These are phyloP conservation scores for Hypomontagnella submonticulosa DNA, from an alignment of 495 filamentous ascomycete species.

Conservation along the genomic window DNA sequence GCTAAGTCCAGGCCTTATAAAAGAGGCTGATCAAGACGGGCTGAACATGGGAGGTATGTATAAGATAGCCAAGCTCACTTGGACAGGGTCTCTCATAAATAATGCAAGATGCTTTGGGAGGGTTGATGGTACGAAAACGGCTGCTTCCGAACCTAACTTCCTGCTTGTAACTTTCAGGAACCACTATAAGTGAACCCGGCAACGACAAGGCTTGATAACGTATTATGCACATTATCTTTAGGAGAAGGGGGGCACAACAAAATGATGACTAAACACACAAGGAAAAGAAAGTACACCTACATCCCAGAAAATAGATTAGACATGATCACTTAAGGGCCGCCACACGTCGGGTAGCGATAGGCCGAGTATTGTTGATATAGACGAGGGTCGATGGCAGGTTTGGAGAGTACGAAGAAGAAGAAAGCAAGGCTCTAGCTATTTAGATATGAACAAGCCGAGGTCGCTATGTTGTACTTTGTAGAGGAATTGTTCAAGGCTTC, in stretches of 20 bases:
- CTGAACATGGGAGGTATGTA: constrained; percentile 11
- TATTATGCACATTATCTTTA: constrained; percentile 1
- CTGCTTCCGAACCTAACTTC: constrained; percentile 8
- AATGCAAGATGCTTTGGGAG: constrained; percentile 17
- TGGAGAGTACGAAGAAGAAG: constrained; percentile 4
- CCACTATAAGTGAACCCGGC: constrained; percentile 8
- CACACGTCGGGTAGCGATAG: constrained; percentile 37
- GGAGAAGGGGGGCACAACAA: background rate
- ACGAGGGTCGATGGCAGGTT: background rate
- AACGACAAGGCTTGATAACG: constrained; percentile 2
- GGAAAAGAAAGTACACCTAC: constrained; percentile 63
- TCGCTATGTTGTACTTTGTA: background rate
- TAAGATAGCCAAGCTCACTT: constrained; percentile 16
- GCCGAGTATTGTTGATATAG: constrained; percentile 13
- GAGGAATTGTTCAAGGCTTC: constrained; percentile 17
- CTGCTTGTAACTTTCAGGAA: constrained; percentile 7
- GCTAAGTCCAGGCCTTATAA: constrained; percentile 15
- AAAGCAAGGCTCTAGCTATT: background rate
- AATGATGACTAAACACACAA: constrained; percentile 19
- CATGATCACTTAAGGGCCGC: constrained; percentile 61
- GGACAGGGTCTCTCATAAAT: constrained; percentile 22
- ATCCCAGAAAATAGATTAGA: constrained; percentile 83
- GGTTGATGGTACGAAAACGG: constrained; percentile 14
- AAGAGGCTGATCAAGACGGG: constrained; percentile 29
- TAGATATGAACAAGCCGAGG: constrained; percentile 7